These are phyloP conservation scores for Lipomyces mesembrius DNA, from an alignment of 805 yeast species.

Conservation along the genomic window DNA sequence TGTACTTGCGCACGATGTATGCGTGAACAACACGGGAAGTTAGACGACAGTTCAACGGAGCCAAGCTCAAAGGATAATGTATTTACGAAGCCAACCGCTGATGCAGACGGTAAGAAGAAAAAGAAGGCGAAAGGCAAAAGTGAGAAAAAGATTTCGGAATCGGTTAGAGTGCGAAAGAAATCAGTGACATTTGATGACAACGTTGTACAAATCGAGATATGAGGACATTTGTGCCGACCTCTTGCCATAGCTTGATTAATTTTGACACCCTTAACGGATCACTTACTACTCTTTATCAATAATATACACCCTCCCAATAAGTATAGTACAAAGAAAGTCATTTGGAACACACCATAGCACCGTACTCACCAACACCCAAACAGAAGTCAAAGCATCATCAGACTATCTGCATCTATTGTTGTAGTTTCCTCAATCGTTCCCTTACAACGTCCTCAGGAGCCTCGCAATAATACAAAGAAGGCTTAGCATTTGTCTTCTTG, in stretches of 20 bases:
- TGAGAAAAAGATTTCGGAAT: constrained; percentile 7
- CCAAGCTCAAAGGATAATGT: not conserved
- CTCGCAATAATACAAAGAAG: constrained; percentile 25
- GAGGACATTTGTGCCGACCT: not conserved
- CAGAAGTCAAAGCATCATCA: not conserved
- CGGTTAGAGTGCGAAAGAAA: constrained; percentile 22
- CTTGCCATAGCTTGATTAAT: not conserved
- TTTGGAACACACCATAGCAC: not conserved
- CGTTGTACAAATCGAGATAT: constrained; percentile 28
- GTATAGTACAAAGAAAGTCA: not conserved
- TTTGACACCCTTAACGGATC: not conserved
- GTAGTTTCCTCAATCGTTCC: constrained; percentile 8
- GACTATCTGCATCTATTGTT: not conserved
- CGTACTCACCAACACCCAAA: not conserved
- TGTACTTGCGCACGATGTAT: constrained; percentile 72
- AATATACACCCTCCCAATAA: not conserved
- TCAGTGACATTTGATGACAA: constrained; percentile 31
- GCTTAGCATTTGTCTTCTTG: constrained; percentile 19
- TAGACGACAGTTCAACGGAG: not conserved
- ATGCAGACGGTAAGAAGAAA: constrained; percentile 9
- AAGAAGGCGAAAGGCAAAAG: constrained; percentile 18
- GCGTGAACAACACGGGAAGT: constrained; percentile 52
- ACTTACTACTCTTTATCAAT: not conserved
- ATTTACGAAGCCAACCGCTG: not conserved
- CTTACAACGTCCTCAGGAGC: constrained; percentile 24